These are phyloP conservation scores for Maudiozyma bulderi DNA, from an alignment of 805 yeast genomes.

Conservation along the genomic window DNA sequence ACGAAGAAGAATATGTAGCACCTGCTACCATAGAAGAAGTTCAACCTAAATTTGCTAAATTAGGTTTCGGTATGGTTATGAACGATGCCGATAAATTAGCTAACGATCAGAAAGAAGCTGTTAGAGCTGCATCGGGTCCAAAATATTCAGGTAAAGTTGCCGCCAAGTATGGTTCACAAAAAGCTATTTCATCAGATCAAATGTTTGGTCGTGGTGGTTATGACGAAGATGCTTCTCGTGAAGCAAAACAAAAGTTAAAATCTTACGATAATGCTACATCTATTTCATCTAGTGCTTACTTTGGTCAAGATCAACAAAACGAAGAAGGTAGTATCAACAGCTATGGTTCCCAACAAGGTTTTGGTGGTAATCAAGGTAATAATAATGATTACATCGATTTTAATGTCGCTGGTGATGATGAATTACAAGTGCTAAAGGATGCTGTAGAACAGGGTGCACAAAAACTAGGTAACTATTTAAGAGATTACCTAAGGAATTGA, in stretches of 20 bases:
- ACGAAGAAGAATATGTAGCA: conserved; percentile 5
- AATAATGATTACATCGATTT: conserved; percentile 52
- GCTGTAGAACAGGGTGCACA: conserved; percentile 92
- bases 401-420: conserved; percentile 75
- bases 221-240: conserved; percentile 67
- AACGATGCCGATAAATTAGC: conserved; percentile 45
- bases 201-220: conserved; percentile 80
- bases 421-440: conserved; percentile 78
- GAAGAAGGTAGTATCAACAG: conserved; percentile 16
- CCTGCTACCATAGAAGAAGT: conserved; percentile 22
- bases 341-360: conserved; percentile 15
- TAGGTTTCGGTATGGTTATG: conserved; percentile 84
- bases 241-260: conserved; percentile 74
- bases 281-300: conserved; percentile 86
- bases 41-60: conserved; percentile 64
- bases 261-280: conserved; percentile 79
- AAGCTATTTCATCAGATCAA: conserved; percentile 93
- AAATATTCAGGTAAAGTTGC: conserved; percentile 68
- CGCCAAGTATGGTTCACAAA: conserved; percentile 74
- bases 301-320: conserved; percentile 69
- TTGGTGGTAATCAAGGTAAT: conserved; percentile 12
- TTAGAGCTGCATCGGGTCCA: conserved; percentile 41
- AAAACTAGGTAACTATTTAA: conserved; percentile 71
- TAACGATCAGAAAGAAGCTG: conserved; percentile 31
- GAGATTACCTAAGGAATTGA: conserved; percentile 65